A percentile compares a stretch with the other conserved stretches of the same genome.
phyloP scores from a whole-genome alignment of 495 filamentous ascomycete genomes.

The Hypoxylon rickii region DNA sequence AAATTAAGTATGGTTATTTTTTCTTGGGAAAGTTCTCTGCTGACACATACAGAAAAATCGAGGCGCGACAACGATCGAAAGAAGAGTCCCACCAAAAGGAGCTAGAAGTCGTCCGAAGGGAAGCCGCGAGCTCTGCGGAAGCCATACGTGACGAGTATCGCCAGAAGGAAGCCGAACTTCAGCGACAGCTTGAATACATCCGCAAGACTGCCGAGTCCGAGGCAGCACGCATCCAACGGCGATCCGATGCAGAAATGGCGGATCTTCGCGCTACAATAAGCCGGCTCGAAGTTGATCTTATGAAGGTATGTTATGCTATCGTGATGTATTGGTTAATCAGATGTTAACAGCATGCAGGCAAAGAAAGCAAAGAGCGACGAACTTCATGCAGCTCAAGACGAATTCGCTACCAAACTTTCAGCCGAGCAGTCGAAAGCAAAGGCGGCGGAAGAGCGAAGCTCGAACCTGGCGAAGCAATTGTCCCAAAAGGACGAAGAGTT shows the following conservation, averaged over 20 bases:
- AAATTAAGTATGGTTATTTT: slow-evolving; percentile 28
- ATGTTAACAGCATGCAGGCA: slow-evolving; percentile 36
- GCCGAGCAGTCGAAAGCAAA: slow-evolving; percentile 47
- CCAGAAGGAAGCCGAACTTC: slow-evolving; percentile 55
- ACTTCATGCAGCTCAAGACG: slow-evolving; percentile 61
- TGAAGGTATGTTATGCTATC: slow-evolving; percentile 51
- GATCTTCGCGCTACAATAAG: slow-evolving; percentile 64
- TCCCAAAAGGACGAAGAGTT: slow-evolving; percentile 32
- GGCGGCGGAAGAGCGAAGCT: slow-evolving; percentile 23
- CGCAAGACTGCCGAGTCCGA: slow-evolving; percentile 48
- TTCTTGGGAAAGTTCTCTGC: background rate
- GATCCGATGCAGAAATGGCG: slow-evolving; percentile 62
- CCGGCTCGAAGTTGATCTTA: slow-evolving; percentile 62
- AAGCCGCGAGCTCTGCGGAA: slow-evolving; percentile 25
- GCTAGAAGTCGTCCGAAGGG: slow-evolving; percentile 25
- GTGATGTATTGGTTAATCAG: background rate
- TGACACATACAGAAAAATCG: slow-evolving; percentile 37
- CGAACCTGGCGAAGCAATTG: slow-evolving; percentile 35
- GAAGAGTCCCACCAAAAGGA: slow-evolving; percentile 31
- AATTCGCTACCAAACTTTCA: slow-evolving; percentile 52
- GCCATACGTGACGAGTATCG: slow-evolving; percentile 42
- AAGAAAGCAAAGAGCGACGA: slow-evolving; percentile 62
- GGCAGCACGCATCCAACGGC: slow-evolving; percentile 42
- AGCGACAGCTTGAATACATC: slow-evolving; percentile 48
- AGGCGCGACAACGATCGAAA: slow-evolving; percentile 27